These are phyloP conservation scores for Thyridium curvatum DNA, from an alignment of 2,329 filamentous ascomycete genomes.

Conservation along the genomic window DNA sequence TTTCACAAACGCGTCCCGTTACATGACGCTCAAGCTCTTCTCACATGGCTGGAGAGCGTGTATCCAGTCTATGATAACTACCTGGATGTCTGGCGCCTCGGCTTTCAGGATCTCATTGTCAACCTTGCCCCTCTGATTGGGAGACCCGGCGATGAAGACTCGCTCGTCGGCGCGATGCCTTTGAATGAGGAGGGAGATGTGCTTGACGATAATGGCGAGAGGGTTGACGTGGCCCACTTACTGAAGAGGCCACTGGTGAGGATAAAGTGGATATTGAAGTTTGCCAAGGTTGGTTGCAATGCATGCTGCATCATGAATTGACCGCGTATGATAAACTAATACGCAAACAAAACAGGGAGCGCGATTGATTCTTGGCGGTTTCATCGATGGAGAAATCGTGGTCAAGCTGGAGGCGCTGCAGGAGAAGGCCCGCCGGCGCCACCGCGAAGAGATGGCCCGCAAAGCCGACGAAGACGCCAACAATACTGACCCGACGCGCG, in stretches of 20 bases:
- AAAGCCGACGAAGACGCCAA: conserved; percentile 77
- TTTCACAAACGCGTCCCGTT: conserved; percentile 76
- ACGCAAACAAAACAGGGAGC: no score
- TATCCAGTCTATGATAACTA: conserved; percentile 80
- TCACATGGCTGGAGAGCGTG: conserved; percentile 75
- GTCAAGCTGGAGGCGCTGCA: conserved; percentile 66
- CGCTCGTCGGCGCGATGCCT: conserved; percentile 51
- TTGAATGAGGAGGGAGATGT: conserved; percentile 61
- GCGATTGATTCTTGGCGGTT: no score
- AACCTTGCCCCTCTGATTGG: conserved; percentile 70
- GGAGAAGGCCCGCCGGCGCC: conserved; percentile 62
- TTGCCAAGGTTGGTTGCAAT: conserved; percentile 56
- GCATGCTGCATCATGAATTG: neutral
- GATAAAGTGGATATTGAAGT: conserved; percentile 80
- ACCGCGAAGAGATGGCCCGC: conserved; percentile 63
- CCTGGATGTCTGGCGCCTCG: conserved; percentile 80
- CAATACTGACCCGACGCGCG: conserved; percentile 73
- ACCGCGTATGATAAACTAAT: neutral
- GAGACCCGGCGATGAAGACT: conserved; percentile 50
- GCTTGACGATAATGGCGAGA: conserved; percentile 70
- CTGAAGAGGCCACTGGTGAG: conserved; percentile 84
- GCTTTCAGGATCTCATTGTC: conserved; percentile 90
- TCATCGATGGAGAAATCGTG: conserved; percentile 51
- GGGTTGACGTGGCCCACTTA: conserved; percentile 89
- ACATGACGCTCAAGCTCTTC: conserved; percentile 62